Evolutionary conservation across 2,329 filamentous ascomycete genomes (phyloP), one percentile per base, ranked within the genome.

Genomic region (Boeremia lycopersici): DNA sequence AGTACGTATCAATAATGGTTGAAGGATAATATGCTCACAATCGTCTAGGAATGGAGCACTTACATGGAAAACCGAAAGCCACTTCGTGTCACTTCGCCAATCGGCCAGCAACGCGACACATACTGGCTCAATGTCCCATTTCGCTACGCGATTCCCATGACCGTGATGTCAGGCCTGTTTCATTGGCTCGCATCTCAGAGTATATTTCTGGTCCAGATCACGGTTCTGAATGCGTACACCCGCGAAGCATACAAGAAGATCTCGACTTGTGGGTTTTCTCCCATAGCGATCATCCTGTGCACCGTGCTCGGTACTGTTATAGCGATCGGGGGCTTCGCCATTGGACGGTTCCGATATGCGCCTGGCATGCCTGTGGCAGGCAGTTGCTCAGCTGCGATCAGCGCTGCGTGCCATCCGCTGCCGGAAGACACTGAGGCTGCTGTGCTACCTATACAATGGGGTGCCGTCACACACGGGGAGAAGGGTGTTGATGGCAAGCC

Each of bases 71-170:
- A 60, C 0, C 66, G 67, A 4, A 78, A 76, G 47, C 39, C 62
- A 0, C 68, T 80, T 0, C 71, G 77, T 1, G 77, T 79, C 1
- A 76, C 74, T 2, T 28, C 38, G 1, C 75, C 77, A 0, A 31
- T 54, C 1, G 75, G 70, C 4, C 35, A 60, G 7, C 78, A 81
- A 39, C 69, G 77, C 13, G 57, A 44, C n/a, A 79, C 74, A 0
- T 78, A 80, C 44, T 79, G 72, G 56, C 71, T 79, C 4, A 67
- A 73, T 17, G 60, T 80, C 0, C 77, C 77, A 0, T 78, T 69
- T 56, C 66, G 67, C 13, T 76, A 75, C 36, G 67, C 69, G 0
- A 35, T 77, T 1, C 78, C 78, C 0, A 59, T 80, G 2, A 63
- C 74, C 13, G 35, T 64, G 0, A 1, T 68, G 0, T 76, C 72